phyloP scores from a whole-genome alignment of 805 yeast genomes.

The Saccharomycopsis lassenensis region DNA sequence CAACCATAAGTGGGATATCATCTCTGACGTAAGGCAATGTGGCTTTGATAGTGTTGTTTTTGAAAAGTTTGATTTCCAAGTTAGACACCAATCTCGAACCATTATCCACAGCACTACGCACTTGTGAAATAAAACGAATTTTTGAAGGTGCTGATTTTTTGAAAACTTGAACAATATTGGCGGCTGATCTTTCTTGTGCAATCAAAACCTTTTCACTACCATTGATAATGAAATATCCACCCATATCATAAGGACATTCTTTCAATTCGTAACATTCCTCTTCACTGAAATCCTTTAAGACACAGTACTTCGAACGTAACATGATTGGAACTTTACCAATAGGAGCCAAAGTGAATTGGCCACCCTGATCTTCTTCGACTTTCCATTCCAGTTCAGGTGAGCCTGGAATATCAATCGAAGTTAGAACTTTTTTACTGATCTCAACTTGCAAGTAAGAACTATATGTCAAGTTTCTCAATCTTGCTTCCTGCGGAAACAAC shows the following conservation, averaged over 20 bases:
- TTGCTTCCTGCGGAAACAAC: constrained; percentile 96
- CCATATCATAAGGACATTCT: constrained; percentile 99
- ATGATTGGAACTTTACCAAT: constrained; percentile 97
- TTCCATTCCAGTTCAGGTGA: constrained; percentile 51
- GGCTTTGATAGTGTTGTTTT: constrained; percentile 86
- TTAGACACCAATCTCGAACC: constrained; percentile 93
- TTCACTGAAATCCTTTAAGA: constrained; percentile 79
- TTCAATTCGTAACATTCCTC: constrained; percentile 90
- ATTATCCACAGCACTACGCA: constrained; percentile 91
- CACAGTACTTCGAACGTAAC: constrained; percentile 94
- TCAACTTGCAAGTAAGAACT: constrained; percentile 95
- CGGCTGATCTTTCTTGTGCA: constrained; percentile 98
- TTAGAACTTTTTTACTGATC: constrained; percentile 82
- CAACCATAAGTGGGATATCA: constrained; percentile 94
- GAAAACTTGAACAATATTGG: constrained; percentile 96
- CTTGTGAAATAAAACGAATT: constrained; percentile 90
- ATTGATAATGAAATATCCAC: constrained; percentile 96
- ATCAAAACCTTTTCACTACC: constrained; percentile 97
- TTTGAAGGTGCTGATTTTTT: constrained; percentile 97
- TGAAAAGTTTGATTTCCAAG: constrained; percentile 85
- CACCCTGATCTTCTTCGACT: constrained; percentile 31
- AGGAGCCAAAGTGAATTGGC: constrained; percentile 42
- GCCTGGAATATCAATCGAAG: constrained; percentile 55
- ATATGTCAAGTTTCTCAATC: constrained; percentile 90
- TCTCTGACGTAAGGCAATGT: constrained; percentile 93